phyloP scores from a whole-genome alignment of 805 yeast species.

The Cyberlindnera xylosilytica region DNA sequence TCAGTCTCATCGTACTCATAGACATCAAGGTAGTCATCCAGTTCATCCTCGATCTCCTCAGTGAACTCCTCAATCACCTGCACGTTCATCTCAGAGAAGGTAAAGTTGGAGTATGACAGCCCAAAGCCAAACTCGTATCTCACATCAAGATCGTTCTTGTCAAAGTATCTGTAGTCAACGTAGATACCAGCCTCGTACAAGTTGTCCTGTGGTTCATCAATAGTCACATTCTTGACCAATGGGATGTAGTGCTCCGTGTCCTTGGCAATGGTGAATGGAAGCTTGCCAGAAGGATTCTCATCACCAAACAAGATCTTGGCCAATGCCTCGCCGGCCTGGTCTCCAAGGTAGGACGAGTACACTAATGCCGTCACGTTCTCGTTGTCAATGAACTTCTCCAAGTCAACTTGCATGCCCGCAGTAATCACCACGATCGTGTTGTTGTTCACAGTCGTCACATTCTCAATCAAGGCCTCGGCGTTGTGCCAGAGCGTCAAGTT shows the following conservation, averaged over 20 bases:
- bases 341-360: conserved; percentile 51
- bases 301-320: conserved; percentile 56
- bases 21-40: conserved; percentile 36
- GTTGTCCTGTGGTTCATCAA: conserved; percentile 30
- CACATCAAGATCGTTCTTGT: conserved; percentile 48
- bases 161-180: conserved; percentile 55
- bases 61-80: conserved; percentile 36
- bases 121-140: conserved; percentile 61
- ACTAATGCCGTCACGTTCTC: conserved; percentile 55
- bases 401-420: conserved; percentile 51
- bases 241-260: conserved; percentile 43
- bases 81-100: conserved; percentile 32
- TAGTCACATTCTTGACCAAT: conserved; percentile 32
- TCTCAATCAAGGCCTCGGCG: conserved; percentile 47
- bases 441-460: conserved; percentile 42
- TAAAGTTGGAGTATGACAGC: conserved; percentile 45
- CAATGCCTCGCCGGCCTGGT: conserved; percentile 48
- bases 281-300: conserved; percentile 52
- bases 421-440: conserved; percentile 55
- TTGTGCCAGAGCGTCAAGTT: conserved; percentile 51
- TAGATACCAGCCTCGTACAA: conserved; percentile 30
- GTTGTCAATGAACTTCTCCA: conserved; percentile 51
- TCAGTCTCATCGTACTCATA: conserved; percentile 35
- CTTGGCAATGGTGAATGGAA: conserved; percentile 58
- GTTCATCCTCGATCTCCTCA: conserved; percentile 34